Conservation (phyloP, 495 filamentous ascomycete genomes). For the Annulohypoxylon bovei region DNA sequence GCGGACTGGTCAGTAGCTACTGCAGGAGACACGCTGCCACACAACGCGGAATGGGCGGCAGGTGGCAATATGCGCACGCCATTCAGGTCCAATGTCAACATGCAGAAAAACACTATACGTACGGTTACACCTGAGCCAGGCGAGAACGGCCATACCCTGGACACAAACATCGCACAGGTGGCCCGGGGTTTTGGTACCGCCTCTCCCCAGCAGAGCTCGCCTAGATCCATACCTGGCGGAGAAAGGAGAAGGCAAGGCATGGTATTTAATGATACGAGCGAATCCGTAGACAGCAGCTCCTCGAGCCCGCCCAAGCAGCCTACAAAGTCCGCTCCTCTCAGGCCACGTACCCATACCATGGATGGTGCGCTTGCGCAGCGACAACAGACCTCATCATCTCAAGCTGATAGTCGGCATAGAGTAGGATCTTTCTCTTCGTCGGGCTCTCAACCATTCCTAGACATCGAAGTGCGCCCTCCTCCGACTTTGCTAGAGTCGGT, state of each 20-base stretch:
- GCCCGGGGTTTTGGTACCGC: constrained; percentile 46
- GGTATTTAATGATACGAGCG: constrained; percentile 61
- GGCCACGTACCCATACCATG: constrained; percentile 64
- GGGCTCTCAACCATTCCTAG: constrained; percentile 50
- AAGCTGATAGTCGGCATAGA: constrained; percentile 57
- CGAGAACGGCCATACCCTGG: constrained; percentile 43
- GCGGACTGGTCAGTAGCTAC: constrained; percentile 51
- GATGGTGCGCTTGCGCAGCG: constrained; percentile 57
- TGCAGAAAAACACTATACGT: constrained; percentile 54
- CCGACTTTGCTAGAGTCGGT: constrained; percentile 52
- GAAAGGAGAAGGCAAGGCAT: constrained; percentile 58
- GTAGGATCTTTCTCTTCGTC: constrained; percentile 66
- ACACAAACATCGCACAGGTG: constrained; percentile 43
- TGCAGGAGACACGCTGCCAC: constrained; percentile 42
- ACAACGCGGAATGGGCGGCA: constrained; percentile 37
- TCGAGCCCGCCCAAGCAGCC: constrained; percentile 50
- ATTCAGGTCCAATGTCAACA: constrained; percentile 36
- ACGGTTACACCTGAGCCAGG: constrained; percentile 64
- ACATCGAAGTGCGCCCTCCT: constrained; percentile 50
- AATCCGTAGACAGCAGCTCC: constrained; percentile 53
- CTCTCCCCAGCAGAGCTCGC: constrained; percentile 55
- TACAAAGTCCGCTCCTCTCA: constrained; percentile 46
- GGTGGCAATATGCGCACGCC: constrained; percentile 35
- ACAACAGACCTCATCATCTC: constrained; percentile 48
- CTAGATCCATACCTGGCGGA: constrained; percentile 54